A percentile compares a stretch with the other conserved stretches of the same genome.
These are phyloP conservation scores for Ustilago sp. DNA, from an alignment of 1,284 basidiomycete species.

Conservation along the genomic window DNA sequence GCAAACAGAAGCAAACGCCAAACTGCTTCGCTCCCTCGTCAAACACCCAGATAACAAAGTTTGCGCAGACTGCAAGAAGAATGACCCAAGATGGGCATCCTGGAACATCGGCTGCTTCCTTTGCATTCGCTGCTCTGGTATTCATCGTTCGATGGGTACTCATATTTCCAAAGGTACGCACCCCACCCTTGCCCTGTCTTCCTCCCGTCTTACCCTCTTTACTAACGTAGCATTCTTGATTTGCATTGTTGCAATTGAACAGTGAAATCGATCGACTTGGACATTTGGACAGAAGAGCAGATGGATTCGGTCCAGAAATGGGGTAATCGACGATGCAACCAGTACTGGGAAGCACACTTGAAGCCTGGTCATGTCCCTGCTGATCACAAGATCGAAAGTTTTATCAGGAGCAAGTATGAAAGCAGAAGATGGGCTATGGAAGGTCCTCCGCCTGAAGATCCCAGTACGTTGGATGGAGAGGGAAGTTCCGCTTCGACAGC, in stretches of 20 bases:
- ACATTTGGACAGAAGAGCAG: constrained; percentile 97
- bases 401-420: constrained; percentile 97
- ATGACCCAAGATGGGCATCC: constrained; percentile 94
- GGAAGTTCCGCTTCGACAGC: constrained; percentile 4
- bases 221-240: background rate
- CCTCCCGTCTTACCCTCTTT: background rate
- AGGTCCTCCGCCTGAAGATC: constrained; percentile 84
- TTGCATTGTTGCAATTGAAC: background rate
- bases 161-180: constrained; percentile 72
- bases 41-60: constrained; percentile 87
- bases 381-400: constrained; percentile 98
- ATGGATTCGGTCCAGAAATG: constrained; percentile 84
- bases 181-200: background rate
- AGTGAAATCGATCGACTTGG: constrained; percentile 97
- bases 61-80: constrained; percentile 73
- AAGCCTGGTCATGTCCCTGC: constrained; percentile 91
- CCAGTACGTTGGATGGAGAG: constrained; percentile 78
- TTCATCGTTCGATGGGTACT: constrained; percentile 97
- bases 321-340: constrained; percentile 91
- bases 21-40: constrained; percentile 60
- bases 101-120: constrained; percentile 96
- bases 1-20: constrained; percentile 67
- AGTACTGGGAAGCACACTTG: constrained; percentile 97
- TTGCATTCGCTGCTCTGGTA: constrained; percentile 97
- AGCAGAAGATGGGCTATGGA: constrained; percentile 90